phyloP scores from a whole-genome alignment of 352 stramenopile genomes.

The Phytophthora constricta region DNA sequence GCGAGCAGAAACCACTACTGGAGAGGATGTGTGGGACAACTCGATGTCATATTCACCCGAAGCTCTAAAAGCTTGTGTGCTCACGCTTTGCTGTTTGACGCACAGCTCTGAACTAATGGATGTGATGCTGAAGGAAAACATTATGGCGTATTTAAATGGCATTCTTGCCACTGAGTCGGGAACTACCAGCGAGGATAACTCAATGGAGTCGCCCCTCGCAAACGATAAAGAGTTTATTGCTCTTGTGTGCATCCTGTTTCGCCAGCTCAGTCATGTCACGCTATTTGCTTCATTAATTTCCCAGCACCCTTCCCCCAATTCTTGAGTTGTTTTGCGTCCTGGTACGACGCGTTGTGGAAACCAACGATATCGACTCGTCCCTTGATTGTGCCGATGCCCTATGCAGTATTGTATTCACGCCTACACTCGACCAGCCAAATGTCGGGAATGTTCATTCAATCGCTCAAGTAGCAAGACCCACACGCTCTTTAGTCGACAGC shows the following conservation, averaged over 20 bases:
- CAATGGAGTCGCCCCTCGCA: slow-evolving; percentile 12
- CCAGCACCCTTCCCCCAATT: slow-evolving; percentile 16
- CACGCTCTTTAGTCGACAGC: slow-evolving; percentile 35
- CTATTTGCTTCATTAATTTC: slow-evolving; percentile 21
- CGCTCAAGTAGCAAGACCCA: slow-evolving; percentile 14
- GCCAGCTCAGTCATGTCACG: slow-evolving; percentile 58
- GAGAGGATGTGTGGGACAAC: not conserved
- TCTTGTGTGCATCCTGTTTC: slow-evolving; percentile 64
- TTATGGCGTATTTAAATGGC: slow-evolving; percentile 48
- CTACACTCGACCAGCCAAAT: slow-evolving; percentile 3
- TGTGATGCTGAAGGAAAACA: slow-evolving; percentile 53
- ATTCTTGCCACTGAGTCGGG: slow-evolving; percentile 27
- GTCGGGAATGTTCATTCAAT: slow-evolving; percentile 7
- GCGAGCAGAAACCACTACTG: slow-evolving; percentile 2
- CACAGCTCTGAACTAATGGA: slow-evolving; percentile 45
- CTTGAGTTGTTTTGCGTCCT: slow-evolving; percentile 64
- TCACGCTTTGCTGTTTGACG: slow-evolving; percentile 69
- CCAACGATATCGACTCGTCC: slow-evolving; percentile 46
- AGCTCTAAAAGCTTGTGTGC: slow-evolving; percentile 52
- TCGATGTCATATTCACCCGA: slow-evolving; percentile 29
- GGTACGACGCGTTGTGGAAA: slow-evolving; percentile 24
- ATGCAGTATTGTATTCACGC: slow-evolving; percentile 60
- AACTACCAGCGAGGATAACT: not conserved
- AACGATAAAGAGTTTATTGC: slow-evolving; percentile 46
- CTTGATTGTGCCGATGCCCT: slow-evolving; percentile 72